A percentile compares a stretch with the other conserved stretches of the same genome.
Evolutionary conservation across 257 asterid species (phyloP).

Genomic region (Capsicum baccatum): DNA sequence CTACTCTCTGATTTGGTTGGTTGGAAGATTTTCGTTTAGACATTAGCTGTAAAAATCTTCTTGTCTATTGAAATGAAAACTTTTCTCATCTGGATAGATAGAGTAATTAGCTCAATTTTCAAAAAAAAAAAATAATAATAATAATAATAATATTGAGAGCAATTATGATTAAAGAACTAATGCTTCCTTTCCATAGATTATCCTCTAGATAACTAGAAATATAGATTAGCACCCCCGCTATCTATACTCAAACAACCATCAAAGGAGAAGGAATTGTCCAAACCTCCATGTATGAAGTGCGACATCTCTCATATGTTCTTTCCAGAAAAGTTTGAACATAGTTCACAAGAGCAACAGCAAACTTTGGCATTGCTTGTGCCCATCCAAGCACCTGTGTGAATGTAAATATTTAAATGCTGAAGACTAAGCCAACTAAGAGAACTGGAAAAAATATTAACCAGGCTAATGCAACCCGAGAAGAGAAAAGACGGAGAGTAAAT

Average conservation of each 20-base stretch:
- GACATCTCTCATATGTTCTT: constrained; percentile 97
- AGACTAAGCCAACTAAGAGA: constrained; percentile 8
- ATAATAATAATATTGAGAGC: no score
- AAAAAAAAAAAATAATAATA: no score
- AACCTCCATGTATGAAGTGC: constrained; percentile 99
- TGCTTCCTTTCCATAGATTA: constrained; percentile 17
- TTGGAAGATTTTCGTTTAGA: not conserved
- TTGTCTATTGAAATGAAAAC: not conserved
- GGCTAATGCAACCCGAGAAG: not conserved
- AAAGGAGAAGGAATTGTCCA: constrained; percentile 30
- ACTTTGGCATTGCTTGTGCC: constrained; percentile 99
- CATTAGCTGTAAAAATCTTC: not conserved
- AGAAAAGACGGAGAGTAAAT: constrained; percentile 22
- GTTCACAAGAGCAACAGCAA: constrained; percentile 80
- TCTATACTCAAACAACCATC: constrained; percentile 28
- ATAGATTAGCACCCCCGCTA: not conserved
- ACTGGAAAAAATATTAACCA: constrained; percentile 3
- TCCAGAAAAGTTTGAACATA: constrained; percentile 95
- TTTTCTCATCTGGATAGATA: not conserved
- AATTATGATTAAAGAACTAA: not conserved
- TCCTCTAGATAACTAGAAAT: not conserved
- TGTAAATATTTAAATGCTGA: constrained; percentile 25
- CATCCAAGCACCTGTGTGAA: constrained; percentile 84
- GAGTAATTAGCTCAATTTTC: not conserved
- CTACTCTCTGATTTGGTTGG: not conserved